Evolutionary conservation across 139 green algal species (phyloP).

Genomic region (Tetradesmus obliquus): DNA sequence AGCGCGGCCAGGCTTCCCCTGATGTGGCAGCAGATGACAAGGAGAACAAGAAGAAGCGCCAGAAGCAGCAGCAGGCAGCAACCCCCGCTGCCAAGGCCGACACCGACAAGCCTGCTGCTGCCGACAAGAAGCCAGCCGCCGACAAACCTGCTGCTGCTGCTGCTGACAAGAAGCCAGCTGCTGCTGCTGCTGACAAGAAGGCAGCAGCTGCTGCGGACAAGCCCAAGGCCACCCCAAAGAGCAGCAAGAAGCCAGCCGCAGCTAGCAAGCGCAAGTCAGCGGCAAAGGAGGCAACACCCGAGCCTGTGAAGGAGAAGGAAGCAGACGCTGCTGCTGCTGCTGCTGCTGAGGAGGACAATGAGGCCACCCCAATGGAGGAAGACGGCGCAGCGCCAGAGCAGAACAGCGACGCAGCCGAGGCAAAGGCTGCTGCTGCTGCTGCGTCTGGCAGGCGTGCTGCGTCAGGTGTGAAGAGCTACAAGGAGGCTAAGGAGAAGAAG

Average conservation of each 20-base stretch:
- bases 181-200: slow-evolving; percentile 5
- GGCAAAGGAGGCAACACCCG: neutral
- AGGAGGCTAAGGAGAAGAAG: slow-evolving; percentile 40
- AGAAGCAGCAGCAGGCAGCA: neutral
- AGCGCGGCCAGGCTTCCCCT: slow-evolving; percentile 7
- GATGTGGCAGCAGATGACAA: neutral
- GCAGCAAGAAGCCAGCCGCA: neutral
- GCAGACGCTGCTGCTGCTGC: neutral
- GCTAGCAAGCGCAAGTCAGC: slow-evolving; percentile 11
- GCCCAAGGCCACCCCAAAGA: neutral
- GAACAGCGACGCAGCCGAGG: neutral
- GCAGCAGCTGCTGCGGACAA: neutral
- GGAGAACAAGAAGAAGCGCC: slow-evolving; percentile 31
- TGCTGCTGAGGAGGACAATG: neutral
- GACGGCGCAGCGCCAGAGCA: neutral
- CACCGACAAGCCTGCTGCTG: neutral
- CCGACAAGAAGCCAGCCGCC: neutral
- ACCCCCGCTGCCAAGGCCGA: neutral
- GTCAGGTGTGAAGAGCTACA: slow-evolving; percentile 21
- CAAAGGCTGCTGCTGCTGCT: neutral
- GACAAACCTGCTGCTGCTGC: neutral
- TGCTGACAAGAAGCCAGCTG: neutral
- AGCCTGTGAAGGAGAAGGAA: neutral
- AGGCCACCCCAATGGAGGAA: neutral
- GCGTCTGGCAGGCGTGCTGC: slow-evolving; percentile 17